Percentiles rank a stretch among this genome's conserved stretches.
Evolutionary conservation across 345 rosid genomes (phyloP).

Genomic region (Populus tremula): DNA sequence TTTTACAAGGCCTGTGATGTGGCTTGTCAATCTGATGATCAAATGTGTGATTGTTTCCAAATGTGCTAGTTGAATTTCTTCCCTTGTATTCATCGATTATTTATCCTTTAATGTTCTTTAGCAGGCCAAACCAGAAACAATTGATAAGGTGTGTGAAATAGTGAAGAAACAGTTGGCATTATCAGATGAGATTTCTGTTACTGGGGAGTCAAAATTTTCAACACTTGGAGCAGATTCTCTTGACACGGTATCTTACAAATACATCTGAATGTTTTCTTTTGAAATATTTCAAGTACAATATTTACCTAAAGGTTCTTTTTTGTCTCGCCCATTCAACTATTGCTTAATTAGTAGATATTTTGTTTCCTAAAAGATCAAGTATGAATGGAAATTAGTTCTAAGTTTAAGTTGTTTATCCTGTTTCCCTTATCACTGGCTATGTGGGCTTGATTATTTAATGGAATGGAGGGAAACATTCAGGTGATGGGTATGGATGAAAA

Average conservation of each 20-base stretch:
- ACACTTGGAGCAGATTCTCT: slow-evolving; percentile 89
- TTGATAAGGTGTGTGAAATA: slow-evolving; percentile 68
- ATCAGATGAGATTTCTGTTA: slow-evolving; percentile 46
- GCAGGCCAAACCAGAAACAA: slow-evolving; percentile 83
- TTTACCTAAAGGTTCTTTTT: background rate
- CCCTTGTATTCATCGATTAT: background rate
- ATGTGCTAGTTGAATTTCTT: background rate
- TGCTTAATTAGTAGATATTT: background rate
- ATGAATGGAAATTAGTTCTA: background rate
- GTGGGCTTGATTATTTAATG: background rate
- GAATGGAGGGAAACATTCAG: background rate
- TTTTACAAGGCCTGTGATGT: background rate
- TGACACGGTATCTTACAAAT: slow-evolving; percentile 57
- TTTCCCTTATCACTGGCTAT: background rate
- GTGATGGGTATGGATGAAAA: background rate
- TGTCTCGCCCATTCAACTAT: background rate
- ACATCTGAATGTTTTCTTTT: background rate
- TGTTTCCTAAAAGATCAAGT: background rate
- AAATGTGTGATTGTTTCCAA: background rate
- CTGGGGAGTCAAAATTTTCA: slow-evolving; percentile 65
- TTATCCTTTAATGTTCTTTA: background rate
- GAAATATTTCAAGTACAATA: background rate
- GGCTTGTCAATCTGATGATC: background rate
- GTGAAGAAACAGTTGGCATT: slow-evolving; percentile 84
- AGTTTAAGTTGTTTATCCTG: background rate